Percentiles rank a stretch among this genome's conserved stretches.
These are phyloP conservation scores for Patellifolia procumbens DNA, from an alignment of 179 eudicot genomes.

Conservation along the genomic window DNA sequence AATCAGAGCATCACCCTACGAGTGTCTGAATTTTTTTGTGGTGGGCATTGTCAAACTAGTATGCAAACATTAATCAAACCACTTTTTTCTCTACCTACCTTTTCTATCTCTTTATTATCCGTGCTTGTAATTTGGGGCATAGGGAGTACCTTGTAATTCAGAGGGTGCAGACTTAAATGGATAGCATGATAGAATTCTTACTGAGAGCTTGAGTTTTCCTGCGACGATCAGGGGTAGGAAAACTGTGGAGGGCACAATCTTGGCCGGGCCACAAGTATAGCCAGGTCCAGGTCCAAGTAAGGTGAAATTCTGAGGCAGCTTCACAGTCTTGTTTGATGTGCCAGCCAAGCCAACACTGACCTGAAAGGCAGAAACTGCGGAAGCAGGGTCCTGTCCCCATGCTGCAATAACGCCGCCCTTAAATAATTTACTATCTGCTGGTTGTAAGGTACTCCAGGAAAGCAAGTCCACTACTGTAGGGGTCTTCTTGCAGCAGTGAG, in stretches of 20 bases:
- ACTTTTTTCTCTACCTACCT: too few species aligned
- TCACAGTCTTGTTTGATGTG: constrained; percentile 37
- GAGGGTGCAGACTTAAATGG: neutral
- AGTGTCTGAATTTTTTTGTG: too few species aligned
- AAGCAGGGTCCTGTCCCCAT: constrained; percentile 37
- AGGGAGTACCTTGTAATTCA: too few species aligned
- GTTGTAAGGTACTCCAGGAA: constrained; percentile 50
- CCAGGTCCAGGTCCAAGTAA: constrained; percentile 40
- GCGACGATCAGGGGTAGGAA: constrained; percentile 33
- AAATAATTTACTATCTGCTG: constrained; percentile 42
- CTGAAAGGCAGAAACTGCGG: constrained; percentile 34
- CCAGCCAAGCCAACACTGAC: constrained; percentile 42
- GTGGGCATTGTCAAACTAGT: too few species aligned
- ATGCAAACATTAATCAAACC: too few species aligned
- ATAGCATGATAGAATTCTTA: constrained; percentile 15
- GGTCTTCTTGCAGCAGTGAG: constrained; percentile 47
- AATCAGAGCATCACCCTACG: too few species aligned
- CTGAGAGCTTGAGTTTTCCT: constrained; percentile 45
- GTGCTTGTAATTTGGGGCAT: too few species aligned
- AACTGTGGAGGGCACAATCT: constrained; percentile 38
- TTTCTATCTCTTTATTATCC: too few species aligned
- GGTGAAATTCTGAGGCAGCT: constrained; percentile 40
- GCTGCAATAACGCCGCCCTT: constrained; percentile 36
- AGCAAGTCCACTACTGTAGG: constrained; percentile 47
- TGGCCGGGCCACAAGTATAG: constrained; percentile 46